A percentile compares a stretch with the other conserved stretches of the same genome.
phyloP scores from a whole-genome alignment of 306 rosid genomes.

The Vigna hirtella region DNA sequence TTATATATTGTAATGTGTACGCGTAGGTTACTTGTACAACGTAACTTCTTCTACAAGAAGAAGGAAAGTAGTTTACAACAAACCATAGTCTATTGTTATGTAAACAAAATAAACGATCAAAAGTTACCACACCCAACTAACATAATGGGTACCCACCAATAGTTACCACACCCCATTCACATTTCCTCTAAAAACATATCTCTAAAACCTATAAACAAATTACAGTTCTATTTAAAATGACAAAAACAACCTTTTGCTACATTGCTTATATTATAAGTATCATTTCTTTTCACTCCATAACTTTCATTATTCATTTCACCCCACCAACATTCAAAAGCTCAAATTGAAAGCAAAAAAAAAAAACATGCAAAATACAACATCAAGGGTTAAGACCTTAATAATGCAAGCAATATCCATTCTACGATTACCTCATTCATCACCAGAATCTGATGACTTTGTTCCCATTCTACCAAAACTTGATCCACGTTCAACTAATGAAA shows the following conservation, averaged over 20 bases:
- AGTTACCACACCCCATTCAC: neutral
- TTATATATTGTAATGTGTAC: too few species aligned
- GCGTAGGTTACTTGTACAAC: too few species aligned
- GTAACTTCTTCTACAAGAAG: too few species aligned
- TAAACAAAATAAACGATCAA: too few species aligned
- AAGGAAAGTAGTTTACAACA: too few species aligned
- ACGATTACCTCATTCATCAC: neutral
- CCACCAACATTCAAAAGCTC: neutral
- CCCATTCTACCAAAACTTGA: neutral
- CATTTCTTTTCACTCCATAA: neutral
- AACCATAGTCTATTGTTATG: too few species aligned
- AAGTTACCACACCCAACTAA: too few species aligned
- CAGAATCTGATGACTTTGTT: neutral
- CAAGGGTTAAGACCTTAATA: neutral
- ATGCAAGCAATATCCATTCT: neutral
- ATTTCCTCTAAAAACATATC: neutral
- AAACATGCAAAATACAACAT: neutral
- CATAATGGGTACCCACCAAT: too few species aligned
- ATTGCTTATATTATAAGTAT: neutral
- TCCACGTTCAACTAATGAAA: too few species aligned
- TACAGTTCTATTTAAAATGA: neutral
- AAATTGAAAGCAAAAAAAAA: neutral
- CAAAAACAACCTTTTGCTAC: neutral
- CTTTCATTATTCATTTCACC: neutral
- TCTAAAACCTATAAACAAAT: neutral